A percentile compares a stretch with the other conserved stretches of the same genome.
Evolutionary conservation across 73 alveolate genomes (phyloP).

Genomic region (Paramecium primaurelia): DNA sequence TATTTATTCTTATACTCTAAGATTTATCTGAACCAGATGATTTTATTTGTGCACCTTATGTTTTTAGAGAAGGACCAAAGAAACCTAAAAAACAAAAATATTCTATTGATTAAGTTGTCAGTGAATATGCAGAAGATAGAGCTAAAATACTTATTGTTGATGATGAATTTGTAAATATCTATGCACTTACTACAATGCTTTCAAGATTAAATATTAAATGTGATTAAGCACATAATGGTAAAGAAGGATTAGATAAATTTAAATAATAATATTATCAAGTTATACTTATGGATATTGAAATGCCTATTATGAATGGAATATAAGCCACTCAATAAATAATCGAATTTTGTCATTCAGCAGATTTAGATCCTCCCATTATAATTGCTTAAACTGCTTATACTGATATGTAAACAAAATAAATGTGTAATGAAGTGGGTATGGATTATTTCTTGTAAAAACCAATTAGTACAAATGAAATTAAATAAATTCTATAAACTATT

Average conservation of each 20-base stretch:
- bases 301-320: constrained; percentile 33
- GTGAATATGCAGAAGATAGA: background rate
- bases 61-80: background rate
- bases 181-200: background rate
- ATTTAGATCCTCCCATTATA: background rate
- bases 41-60: background rate
- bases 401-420: background rate
- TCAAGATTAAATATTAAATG: background rate
- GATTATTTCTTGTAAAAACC: constrained; percentile 8
- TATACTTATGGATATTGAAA: constrained; percentile 14
- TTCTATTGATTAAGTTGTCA: background rate
- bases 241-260: background rate
- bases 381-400: constrained; percentile 38
- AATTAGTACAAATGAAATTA: background rate
- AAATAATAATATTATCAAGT: background rate
- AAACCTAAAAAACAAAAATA: background rate
- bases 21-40: background rate
- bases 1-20: background rate
- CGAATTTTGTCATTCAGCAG: background rate
- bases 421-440: constrained; percentile 20
- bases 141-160: background rate
- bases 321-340: background rate
- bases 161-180: constrained; percentile 37
- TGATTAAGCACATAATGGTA: constrained; percentile 39
- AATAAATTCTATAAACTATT: background rate